phyloP scores from a whole-genome alignment of 2,329 filamentous ascomycete species.

The Paecilomyces sp. region DNA sequence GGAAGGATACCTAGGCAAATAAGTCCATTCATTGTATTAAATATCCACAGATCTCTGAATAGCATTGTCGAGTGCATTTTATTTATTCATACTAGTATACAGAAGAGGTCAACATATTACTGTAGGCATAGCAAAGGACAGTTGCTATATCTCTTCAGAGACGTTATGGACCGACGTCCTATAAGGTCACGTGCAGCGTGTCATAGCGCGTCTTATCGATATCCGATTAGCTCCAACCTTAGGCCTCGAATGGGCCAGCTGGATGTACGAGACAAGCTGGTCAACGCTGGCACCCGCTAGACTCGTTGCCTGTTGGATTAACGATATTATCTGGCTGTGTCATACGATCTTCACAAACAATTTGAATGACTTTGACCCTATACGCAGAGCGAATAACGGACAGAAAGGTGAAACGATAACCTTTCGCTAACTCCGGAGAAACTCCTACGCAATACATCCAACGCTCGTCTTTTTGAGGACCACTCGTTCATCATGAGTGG shows the following conservation, averaged over 20 bases:
- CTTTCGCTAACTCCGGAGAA: background rate
- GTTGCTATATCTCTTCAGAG: too few relatives aligned
- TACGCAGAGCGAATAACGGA: background rate
- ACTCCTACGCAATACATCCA: background rate
- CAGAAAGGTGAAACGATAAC: background rate
- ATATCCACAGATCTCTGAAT: too few relatives aligned
- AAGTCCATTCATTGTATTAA: too few relatives aligned
- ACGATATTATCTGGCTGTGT: background rate
- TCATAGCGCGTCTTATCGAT: background rate
- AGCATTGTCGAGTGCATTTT: too few relatives aligned
- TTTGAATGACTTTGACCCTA: background rate
- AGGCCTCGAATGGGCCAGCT: background rate
- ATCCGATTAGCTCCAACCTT: background rate
- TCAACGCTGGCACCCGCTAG: background rate
- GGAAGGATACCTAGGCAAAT: too few relatives aligned
- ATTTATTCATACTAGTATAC: too few relatives aligned
- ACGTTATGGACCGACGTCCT: background rate
- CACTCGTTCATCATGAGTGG: conserved; percentile 38
- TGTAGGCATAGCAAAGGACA: too few relatives aligned
- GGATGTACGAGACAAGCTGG: background rate
- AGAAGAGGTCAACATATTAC: too few relatives aligned
- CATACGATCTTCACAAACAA: background rate
- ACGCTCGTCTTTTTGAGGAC: background rate
- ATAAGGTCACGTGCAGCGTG: background rate
- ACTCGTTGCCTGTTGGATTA: background rate